phyloP scores from a whole-genome alignment of 805 yeast species.

The Suhomyces prunicola region DNA sequence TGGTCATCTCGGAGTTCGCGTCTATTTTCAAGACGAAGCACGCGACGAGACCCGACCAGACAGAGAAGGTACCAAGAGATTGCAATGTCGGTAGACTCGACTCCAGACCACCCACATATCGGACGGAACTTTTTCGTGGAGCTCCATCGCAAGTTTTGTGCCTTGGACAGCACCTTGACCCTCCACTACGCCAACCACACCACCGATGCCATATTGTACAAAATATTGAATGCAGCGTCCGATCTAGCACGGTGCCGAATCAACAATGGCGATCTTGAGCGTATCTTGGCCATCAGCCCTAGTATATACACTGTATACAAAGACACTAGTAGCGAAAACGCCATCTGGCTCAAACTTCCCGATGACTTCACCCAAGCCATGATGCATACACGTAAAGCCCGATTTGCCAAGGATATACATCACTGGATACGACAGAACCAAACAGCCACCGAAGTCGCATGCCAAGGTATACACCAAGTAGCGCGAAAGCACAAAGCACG shows the following conservation, averaged over 20 bases:
- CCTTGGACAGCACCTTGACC: conserved; percentile 31
- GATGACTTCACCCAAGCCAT: conserved; percentile 1
- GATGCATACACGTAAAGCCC: conserved; percentile 13
- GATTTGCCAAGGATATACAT: conserved; percentile 15
- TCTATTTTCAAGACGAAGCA: neutral
- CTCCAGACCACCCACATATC: conserved; percentile 10
- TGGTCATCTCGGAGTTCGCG: neutral
- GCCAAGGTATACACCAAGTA: neutral
- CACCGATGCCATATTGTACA: conserved; percentile 21
- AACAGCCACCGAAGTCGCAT: neutral
- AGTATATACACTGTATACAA: conserved; percentile 11
- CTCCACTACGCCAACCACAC: conserved; percentile 34
- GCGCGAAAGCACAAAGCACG: neutral
- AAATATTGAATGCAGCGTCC: conserved; percentile 20
- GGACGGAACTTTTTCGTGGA: conserved; percentile 5
- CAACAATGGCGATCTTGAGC: conserved; percentile 14
- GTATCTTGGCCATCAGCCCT: conserved; percentile 17
- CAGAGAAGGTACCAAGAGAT: neutral
- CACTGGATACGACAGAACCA: conserved; percentile 22
- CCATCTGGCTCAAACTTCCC: conserved; percentile 8
- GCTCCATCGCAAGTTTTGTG: conserved; percentile 14
- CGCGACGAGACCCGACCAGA: neutral
- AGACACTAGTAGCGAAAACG: conserved; percentile 1
- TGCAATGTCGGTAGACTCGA: neutral
- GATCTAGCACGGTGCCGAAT: conserved; percentile 16